Evolutionary conservation across 331 rosid genomes (phyloP).

Genomic region (Dryas integrifolia): DNA sequence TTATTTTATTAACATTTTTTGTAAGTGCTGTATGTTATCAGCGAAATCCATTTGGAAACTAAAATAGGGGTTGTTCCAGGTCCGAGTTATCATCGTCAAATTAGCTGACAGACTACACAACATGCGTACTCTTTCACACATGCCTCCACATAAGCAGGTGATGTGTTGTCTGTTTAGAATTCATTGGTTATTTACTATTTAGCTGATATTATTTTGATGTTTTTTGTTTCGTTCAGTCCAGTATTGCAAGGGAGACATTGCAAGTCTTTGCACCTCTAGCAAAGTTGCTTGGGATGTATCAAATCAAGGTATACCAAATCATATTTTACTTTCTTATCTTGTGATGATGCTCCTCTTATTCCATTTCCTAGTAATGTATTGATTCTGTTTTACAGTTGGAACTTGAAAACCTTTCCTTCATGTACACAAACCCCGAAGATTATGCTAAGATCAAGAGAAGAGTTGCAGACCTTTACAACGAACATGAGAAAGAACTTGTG

Average conservation of each 20-base stretch:
- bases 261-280: conserved; percentile 99
- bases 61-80: conserved; percentile 51
- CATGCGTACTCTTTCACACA: conserved; percentile 95
- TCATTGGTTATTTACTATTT: conserved; percentile 12
- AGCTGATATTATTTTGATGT: conserved; percentile 27
- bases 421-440: conserved; percentile 92
- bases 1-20: conserved; percentile 20
- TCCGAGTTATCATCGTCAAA: conserved; percentile 95
- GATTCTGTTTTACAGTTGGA: conserved; percentile 67
- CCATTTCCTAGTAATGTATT: conserved; percentile 11
- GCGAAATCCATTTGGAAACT: conserved; percentile 35
- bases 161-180: conserved; percentile 30
- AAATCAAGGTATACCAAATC: conserved; percentile 69
- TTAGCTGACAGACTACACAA: conserved; percentile 94
- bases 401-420: conserved; percentile 92
- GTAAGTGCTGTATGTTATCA: conserved; percentile 20
- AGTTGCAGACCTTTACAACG: conserved; percentile 75
- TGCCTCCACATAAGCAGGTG: conserved; percentile 99
- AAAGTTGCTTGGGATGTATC: conserved; percentile 98
- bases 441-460: conserved; percentile 89
- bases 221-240: conserved; percentile 54
- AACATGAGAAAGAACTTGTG: conserved; percentile 86
- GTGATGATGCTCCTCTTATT: conserved; percentile 3
- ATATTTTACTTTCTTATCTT: conserved; percentile 10
- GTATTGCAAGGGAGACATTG: conserved; percentile 91